phyloP scores from a whole-genome alignment of 805 yeast species.

The Yarrowia phangngaensis region DNA sequence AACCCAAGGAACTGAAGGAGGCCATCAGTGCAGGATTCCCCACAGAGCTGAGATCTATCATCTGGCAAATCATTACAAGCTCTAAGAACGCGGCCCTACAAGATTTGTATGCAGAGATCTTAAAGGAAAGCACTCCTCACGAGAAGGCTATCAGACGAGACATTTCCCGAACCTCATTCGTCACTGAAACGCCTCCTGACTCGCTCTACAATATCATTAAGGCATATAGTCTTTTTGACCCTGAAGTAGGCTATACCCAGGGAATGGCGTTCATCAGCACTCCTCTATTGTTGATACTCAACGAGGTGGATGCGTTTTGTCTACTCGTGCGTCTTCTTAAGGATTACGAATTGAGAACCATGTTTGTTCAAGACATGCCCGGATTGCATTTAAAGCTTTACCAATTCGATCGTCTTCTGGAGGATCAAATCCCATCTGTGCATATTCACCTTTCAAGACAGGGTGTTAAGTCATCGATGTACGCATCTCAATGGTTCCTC shows the following conservation, averaged over 20 bases:
- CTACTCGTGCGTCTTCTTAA: constrained; percentile 78
- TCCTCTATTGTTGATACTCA: constrained; percentile 76
- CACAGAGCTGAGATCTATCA: constrained; percentile 73
- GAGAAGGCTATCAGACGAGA: constrained; percentile 79
- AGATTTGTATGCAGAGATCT: constrained; percentile 52
- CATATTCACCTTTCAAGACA: constrained; percentile 75
- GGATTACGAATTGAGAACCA: constrained; percentile 69
- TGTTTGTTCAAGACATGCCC: constrained; percentile 88
- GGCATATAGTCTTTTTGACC: constrained; percentile 79
- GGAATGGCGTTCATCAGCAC: constrained; percentile 94
- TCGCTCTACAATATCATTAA: constrained; percentile 72
- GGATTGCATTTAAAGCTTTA: constrained; percentile 81
- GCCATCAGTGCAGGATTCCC: constrained; percentile 80
- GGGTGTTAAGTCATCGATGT: constrained; percentile 90
- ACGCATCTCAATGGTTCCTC: constrained; percentile 96
- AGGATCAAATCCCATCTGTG: constrained; percentile 67
- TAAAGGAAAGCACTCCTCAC: constrained; percentile 53
- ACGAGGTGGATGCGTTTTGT: constrained; percentile 80
- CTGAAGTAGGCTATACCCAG: constrained; percentile 95
- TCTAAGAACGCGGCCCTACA: constrained; percentile 64
- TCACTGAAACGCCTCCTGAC: constrained; percentile 52
- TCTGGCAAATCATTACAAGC: constrained; percentile 86
- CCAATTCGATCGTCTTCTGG: constrained; percentile 85
- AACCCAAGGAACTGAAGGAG: constrained; percentile 55
- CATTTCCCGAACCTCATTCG: constrained; percentile 78